phyloP scores from a whole-genome alignment of 129 eudicot genomes.

The Silybum marianum region DNA sequence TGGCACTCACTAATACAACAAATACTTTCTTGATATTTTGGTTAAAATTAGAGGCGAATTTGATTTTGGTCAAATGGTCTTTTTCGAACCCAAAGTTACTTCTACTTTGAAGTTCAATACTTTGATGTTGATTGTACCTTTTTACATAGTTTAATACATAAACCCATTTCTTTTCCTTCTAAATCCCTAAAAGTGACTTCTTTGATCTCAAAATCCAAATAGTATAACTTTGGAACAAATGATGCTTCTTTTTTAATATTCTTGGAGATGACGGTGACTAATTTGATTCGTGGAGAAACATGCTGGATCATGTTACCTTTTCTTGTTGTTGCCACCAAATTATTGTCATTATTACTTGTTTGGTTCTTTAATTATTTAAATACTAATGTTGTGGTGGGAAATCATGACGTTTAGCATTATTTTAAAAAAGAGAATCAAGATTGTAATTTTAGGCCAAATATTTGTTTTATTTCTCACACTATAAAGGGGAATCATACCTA shows the following conservation, averaged over 20 bases:
- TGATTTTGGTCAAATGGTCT: neutral
- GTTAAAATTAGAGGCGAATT: neutral
- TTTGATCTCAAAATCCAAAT: slow-evolving; percentile 9
- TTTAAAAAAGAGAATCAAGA: slow-evolving; percentile 34
- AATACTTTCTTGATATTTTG: neutral
- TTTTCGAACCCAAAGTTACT: slow-evolving; percentile 8
- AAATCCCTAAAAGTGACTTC: neutral
- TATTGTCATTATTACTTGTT: slow-evolving; percentile 38
- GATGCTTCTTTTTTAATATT: slow-evolving; percentile 4
- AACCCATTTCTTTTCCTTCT: slow-evolving; percentile 1
- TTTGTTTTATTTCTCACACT: slow-evolving; percentile 23
- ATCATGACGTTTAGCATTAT: slow-evolving; percentile 40
- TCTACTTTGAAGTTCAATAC: neutral
- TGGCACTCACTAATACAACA: neutral
- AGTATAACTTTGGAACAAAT: no score
- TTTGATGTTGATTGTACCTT: slow-evolving; percentile 3
- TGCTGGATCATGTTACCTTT: slow-evolving; percentile 33
- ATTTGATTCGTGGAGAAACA: slow-evolving; percentile 21
- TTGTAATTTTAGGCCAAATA: slow-evolving; percentile 28
- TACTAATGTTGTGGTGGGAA: slow-evolving; percentile 33
- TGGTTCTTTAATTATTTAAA: slow-evolving; percentile 28
- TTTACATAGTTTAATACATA: neutral
- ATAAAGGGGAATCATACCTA: slow-evolving; percentile 40
- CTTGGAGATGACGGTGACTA: slow-evolving; percentile 9
- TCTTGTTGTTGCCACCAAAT: slow-evolving; percentile 31